Percentiles rank a stretch among this genome's conserved stretches.
phyloP scores from a whole-genome alignment of 768 basidiomycete genomes.

The Phanerochaete sordida region DNA sequence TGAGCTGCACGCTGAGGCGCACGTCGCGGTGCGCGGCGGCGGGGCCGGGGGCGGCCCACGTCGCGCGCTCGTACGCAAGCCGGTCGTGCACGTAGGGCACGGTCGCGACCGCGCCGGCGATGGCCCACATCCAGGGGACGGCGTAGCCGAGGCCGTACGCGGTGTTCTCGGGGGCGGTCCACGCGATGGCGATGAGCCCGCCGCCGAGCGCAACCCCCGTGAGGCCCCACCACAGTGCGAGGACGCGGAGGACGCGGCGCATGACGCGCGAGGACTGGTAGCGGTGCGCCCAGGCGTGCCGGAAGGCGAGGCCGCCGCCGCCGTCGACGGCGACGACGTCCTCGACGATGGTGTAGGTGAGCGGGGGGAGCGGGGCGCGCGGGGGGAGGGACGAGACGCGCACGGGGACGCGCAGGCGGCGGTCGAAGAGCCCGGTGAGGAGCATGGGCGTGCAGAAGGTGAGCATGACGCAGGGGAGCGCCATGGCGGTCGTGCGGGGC shows the following conservation, averaged over 20 bases:
- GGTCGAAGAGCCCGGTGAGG: constrained; percentile 25
- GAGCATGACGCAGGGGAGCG: constrained; percentile 27
- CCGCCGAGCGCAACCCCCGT: constrained; percentile 19
- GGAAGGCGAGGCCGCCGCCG: constrained; percentile 28
- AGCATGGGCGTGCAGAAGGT: constrained; percentile 25
- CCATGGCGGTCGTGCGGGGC: constrained; percentile 24
- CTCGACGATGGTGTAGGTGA: constrained; percentile 27
- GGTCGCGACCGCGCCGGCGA: constrained; percentile 12
- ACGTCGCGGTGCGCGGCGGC: background rate
- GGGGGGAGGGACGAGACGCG: constrained; percentile 28
- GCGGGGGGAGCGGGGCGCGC: constrained; percentile 24
- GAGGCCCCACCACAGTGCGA: constrained; percentile 23
- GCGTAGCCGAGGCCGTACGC: constrained; percentile 27
- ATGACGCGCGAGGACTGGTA: constrained; percentile 27
- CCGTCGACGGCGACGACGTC: constrained; percentile 31
- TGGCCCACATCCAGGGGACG: constrained; percentile 29
- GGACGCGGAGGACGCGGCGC: constrained; percentile 22
- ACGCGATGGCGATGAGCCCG: constrained; percentile 21
- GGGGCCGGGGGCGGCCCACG: background rate
- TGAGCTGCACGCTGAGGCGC: background rate
- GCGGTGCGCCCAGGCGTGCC: constrained; percentile 29
- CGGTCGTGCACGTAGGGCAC: background rate
- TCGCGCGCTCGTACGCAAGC: background rate
- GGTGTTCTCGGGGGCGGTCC: constrained; percentile 22
- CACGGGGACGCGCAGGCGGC: constrained; percentile 23